Base-by-base conservation (phyloP, 495 filamentous ascomycete species). In the Tuber brumale region DNA sequence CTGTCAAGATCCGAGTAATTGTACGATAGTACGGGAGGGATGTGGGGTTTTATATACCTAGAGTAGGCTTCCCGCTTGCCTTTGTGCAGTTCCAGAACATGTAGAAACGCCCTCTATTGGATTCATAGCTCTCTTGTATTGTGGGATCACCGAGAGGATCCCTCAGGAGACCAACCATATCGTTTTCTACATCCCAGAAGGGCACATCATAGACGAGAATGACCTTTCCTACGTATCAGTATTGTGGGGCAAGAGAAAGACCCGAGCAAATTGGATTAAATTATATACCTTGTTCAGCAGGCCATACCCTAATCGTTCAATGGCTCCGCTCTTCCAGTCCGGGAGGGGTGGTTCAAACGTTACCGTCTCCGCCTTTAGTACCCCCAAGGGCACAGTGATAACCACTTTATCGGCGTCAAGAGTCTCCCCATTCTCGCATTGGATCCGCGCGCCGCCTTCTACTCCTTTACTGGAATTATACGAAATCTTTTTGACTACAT, bases 71-170 rank as follows among this genome's bases (percentile, higher is more conserved):
- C 9, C 95, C 95, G 71, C 92, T 93, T 3, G 93, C 96, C 76
- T 93, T 92, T 75, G 93, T 90, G 75, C 93, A 92, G 82, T 99
- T 98, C 89, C 97, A 98, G 88, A 97, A 97, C 79, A 98, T 89
- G 81, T 97, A 99, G 85, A 95, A 97, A 16, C 94, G 91, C 27
- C 95, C 95, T 74, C 91, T 86, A 72, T 88, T 89, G 19, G 85
- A 81, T 2, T 87, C 84, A 74, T 93, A 93, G 73, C 91, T 89
- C 73, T 88, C 86, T 78, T 90, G 90, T 35, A 86, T 82, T 76
- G 88, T 86, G 75, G 90, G 91, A 70, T 86, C 85, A 3, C 79
- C 81, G 27, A 86, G 84, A n/a, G 90, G 91, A 76, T 93, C 91
- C 41, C 94, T 89, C 44, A 98, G 86, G 44, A 97, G 88, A 12